A percentile compares a stretch with the other conserved stretches of the same genome.
These are phyloP conservation scores for Cutaneotrichosporon sp. DNA, from an alignment of 1,284 basidiomycete species.

Conservation along the genomic window DNA sequence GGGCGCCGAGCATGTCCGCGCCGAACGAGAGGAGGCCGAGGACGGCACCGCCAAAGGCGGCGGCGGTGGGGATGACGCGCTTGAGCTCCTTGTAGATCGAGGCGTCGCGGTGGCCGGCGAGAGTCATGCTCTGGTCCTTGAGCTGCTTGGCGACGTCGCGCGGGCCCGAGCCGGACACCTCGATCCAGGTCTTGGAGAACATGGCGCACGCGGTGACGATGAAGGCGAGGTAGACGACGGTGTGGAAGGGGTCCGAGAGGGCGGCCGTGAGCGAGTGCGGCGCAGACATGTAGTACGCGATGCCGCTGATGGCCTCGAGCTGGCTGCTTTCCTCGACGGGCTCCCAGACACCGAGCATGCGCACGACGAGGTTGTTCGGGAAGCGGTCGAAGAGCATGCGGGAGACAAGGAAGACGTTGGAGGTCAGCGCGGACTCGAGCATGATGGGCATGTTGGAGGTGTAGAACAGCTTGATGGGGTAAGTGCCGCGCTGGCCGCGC, in stretches of 20 bases:
- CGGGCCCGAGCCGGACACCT: slow-evolving; percentile 92
- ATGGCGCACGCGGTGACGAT: slow-evolving; percentile 91
- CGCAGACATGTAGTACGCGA: slow-evolving; percentile 96
- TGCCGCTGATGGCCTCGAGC: slow-evolving; percentile 82
- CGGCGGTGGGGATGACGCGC: slow-evolving; percentile 93
- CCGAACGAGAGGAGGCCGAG: slow-evolving; percentile 88
- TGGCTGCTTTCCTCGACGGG: slow-evolving; percentile 89
- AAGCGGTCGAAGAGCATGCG: slow-evolving; percentile 92
- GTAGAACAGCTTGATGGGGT: slow-evolving; percentile 98
- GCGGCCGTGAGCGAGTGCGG: slow-evolving; percentile 85
- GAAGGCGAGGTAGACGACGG: slow-evolving; percentile 83
- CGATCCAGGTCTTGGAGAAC: slow-evolving; percentile 99
- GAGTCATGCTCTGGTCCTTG: slow-evolving; percentile 98
- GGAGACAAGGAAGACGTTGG: slow-evolving; percentile 91
- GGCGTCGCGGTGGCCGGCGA: slow-evolving; percentile 94
- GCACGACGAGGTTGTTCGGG: slow-evolving; percentile 85
- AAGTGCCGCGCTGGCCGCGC: slow-evolving; percentile 88
- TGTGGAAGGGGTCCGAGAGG: slow-evolving; percentile 89
- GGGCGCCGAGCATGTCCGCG: slow-evolving; percentile 94
- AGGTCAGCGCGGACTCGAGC: slow-evolving; percentile 90
- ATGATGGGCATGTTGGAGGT: slow-evolving; percentile 99
- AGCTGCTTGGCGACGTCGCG: slow-evolving; percentile 96
- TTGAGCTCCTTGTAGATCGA: slow-evolving; percentile 99
- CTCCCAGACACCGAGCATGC: slow-evolving; percentile 94
- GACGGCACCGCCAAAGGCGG: slow-evolving; percentile 92